Conservation (phyloP, 768 basidiomycete genomes). For the Amanita rubescens region DNA sequence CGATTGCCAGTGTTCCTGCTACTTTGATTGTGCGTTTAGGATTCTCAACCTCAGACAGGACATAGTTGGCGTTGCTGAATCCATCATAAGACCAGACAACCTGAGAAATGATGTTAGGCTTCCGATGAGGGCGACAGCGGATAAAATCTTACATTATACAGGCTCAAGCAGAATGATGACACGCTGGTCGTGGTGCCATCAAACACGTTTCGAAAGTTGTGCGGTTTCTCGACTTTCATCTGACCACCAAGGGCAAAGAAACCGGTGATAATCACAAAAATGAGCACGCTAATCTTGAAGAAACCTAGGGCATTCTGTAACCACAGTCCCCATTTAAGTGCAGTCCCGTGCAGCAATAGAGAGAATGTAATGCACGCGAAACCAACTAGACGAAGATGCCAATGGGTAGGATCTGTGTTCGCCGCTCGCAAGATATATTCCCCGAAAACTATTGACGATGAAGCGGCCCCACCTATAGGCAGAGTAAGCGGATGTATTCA, state of each 20-base stretch:
- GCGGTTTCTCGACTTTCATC: neutral
- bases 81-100: conserved; percentile 37
- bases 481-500: neutral
- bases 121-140: neutral
- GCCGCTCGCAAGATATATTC: conserved; percentile 32
- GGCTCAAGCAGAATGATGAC: conserved; percentile 42
- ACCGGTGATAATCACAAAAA: conserved; percentile 34
- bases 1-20: conserved; percentile 58
- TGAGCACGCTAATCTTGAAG: conserved; percentile 44
- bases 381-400: conserved; percentile 27
- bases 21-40: conserved; percentile 54
- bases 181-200: conserved; percentile 21
- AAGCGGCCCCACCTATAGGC: conserved; percentile 17
- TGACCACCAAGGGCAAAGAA: conserved; percentile 11
- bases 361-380: conserved; percentile 31
- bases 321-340: conserved; percentile 47
- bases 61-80: conserved; percentile 64
- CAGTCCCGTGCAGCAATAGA: conserved; percentile 34
- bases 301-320: conserved; percentile 56
- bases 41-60: conserved; percentile 53
- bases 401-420: conserved; percentile 21
- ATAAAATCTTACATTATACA: conserved; percentile 36
- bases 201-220: conserved; percentile 14
- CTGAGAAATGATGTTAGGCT: neutral
- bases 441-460: conserved; percentile 50